phyloP scores from a whole-genome alignment of 352 stramenopile genomes.

The Pythium utonaiense region DNA sequence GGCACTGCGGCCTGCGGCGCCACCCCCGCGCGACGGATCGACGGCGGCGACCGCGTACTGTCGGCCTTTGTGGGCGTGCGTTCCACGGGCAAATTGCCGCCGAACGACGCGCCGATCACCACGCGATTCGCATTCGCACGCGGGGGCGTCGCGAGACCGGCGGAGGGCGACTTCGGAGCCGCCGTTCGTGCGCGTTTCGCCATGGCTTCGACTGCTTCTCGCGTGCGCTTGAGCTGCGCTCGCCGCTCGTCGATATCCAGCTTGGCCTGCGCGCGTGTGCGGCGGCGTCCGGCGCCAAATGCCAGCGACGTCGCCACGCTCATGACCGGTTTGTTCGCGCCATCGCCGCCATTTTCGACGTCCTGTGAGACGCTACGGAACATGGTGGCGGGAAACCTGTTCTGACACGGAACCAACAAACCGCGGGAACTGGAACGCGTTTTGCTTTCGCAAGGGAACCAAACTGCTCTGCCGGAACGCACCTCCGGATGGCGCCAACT shows the following conservation, averaged over 20 bases:
- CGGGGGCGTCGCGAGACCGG: background rate
- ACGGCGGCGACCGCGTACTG: constrained; percentile 18
- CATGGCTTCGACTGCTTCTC: constrained; percentile 22
- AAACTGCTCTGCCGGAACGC: background rate
- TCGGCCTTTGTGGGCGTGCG: constrained; percentile 46
- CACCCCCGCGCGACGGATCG: constrained; percentile 4
- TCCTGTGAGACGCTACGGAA: constrained; percentile 21
- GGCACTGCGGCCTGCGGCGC: constrained; percentile 23
- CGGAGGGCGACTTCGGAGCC: constrained; percentile 1
- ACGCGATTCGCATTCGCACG: constrained; percentile 5
- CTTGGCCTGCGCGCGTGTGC: constrained; percentile 32
- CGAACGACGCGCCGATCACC: constrained; percentile 29
- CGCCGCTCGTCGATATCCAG: constrained; percentile 26
- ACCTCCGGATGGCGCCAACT: constrained; percentile 1
- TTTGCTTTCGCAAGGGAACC: no score
- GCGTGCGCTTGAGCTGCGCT: constrained; percentile 30
- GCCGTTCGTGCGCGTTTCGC: constrained; percentile 7
- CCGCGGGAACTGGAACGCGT: background rate
- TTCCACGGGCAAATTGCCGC: constrained; percentile 28
- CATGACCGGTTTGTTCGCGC: background rate
- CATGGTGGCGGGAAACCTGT: constrained; percentile 8
- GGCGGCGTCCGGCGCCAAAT: constrained; percentile 8
- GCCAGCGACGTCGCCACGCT: background rate
- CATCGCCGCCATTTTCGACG: constrained; percentile 8
- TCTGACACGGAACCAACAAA: constrained; percentile 4